Evolutionary conservation across 306 rosid genomes (phyloP).

Genomic region (Fragaria nilgerrensis): DNA sequence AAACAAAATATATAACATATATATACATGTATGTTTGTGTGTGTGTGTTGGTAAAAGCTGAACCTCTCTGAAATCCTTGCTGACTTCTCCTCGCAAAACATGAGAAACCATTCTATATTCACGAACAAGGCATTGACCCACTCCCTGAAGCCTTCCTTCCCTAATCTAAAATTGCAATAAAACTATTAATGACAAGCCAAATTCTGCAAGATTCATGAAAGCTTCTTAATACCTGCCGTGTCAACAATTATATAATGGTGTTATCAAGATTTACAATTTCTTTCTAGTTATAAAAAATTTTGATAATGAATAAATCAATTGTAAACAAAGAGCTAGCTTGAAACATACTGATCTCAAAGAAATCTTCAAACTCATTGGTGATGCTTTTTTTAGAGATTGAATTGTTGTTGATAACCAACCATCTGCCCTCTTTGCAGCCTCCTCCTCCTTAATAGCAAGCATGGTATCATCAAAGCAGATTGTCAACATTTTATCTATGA

Average conservation of each 20-base stretch:
- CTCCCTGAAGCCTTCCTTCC: slow-evolving; percentile 74
- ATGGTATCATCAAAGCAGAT: slow-evolving; percentile 21
- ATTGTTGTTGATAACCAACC: slow-evolving; percentile 64
- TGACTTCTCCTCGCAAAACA: slow-evolving; percentile 61
- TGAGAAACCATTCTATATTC: slow-evolving; percentile 87
- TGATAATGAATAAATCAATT: background rate
- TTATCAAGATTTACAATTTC: background rate
- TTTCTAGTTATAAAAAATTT: too few species aligned
- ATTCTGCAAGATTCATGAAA: slow-evolving; percentile 57
- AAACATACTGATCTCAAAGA: slow-evolving; percentile 65
- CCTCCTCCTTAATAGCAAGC: slow-evolving; percentile 52
- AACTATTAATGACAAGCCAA: slow-evolving; percentile 49
- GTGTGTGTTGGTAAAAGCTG: background rate
- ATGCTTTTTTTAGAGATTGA: slow-evolving; percentile 65
- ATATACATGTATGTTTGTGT: background rate
- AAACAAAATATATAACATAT: background rate
- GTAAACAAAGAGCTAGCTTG: background rate
- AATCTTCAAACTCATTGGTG: slow-evolving; percentile 84
- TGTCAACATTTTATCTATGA: slow-evolving; percentile 8
- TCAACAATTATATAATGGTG: background rate
- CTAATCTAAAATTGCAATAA: slow-evolving; percentile 45
- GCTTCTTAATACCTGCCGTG: background rate
- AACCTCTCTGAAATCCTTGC: slow-evolving; percentile 94
- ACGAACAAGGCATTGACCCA: slow-evolving; percentile 76
- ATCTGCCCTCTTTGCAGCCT: slow-evolving; percentile 42